These are phyloP conservation scores for Phyllosticta citrichinensis DNA, from an alignment of 2,329 filamentous ascomycete genomes.

Conservation along the genomic window DNA sequence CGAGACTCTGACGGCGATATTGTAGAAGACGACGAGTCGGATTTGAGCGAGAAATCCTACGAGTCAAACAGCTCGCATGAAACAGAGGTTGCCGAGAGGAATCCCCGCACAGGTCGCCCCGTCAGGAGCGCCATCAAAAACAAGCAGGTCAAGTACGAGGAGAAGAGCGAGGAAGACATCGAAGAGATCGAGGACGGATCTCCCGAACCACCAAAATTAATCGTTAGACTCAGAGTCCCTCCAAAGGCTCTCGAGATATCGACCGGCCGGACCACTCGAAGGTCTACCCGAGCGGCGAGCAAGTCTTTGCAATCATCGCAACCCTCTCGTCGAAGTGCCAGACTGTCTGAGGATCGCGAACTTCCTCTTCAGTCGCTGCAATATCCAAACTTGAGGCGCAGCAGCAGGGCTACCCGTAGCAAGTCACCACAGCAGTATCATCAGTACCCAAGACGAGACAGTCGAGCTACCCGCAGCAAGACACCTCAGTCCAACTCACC, in stretches of 20 bases:
- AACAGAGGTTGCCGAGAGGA: conserved; percentile 42
- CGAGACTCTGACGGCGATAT: conserved; percentile 26
- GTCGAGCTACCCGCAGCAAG: not conserved
- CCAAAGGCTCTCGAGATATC: conserved; percentile 1
- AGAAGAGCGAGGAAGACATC: conserved; percentile 39
- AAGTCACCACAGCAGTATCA: conserved; percentile 20
- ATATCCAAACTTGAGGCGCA: conserved; percentile 45
- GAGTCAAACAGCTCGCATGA: not conserved
- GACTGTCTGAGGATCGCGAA: conserved; percentile 47
- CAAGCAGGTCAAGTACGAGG: conserved; percentile 46
- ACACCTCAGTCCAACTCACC: not conserved
- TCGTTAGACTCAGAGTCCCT: conserved; percentile 33
- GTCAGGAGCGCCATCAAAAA: conserved; percentile 44
- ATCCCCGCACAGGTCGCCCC: conserved; percentile 45
- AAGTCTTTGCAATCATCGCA: conserved; percentile 17
- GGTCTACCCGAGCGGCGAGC: conserved; percentile 26
- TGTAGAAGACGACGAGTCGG: conserved; percentile 33
- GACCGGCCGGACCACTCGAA: conserved; percentile 21
- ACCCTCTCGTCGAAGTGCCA: conserved; percentile 43
- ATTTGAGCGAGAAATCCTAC: conserved; percentile 37
- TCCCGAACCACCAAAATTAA: conserved; percentile 24
- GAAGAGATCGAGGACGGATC: conserved; percentile 18
- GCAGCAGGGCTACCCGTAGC: conserved; percentile 37
- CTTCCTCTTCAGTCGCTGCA: conserved; percentile 48
- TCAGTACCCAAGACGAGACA: conserved; percentile 47